Evolutionary conservation across 208 protist species (phyloP).

Genomic region (Crithidia fasciculata): DNA sequence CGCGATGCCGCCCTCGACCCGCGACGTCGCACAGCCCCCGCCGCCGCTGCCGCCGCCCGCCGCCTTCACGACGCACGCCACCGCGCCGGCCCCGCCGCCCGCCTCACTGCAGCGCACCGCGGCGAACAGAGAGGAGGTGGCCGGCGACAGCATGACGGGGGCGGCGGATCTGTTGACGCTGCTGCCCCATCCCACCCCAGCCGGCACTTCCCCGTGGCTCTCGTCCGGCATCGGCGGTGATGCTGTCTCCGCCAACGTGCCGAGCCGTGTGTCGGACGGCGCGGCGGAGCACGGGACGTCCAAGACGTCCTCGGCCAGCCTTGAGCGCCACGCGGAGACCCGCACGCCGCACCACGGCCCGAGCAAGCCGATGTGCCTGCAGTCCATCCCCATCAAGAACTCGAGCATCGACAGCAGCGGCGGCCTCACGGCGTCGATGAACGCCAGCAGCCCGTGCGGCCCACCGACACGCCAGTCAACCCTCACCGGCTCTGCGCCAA

Average conservation of each 20-base stretch:
- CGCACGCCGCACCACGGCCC: slow-evolving; percentile 7
- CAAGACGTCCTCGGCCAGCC: slow-evolving; percentile 13
- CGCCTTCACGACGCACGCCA: background rate
- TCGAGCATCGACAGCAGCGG: slow-evolving; percentile 27
- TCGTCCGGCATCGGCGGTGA: slow-evolving; percentile 19
- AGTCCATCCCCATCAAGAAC: slow-evolving; percentile 27
- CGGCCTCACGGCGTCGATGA: slow-evolving; percentile 30
- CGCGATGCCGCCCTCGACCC: slow-evolving; percentile 20
- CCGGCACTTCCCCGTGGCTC: slow-evolving; percentile 19
- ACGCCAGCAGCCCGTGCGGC: slow-evolving; percentile 17
- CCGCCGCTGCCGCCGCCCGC: background rate
- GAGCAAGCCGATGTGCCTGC: slow-evolving; percentile 6
- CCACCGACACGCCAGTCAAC: slow-evolving; percentile 15
- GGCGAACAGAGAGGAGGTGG: slow-evolving; percentile 8
- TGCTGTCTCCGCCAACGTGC: background rate
- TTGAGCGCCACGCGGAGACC: background rate
- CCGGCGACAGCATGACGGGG: background rate
- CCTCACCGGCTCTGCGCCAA: slow-evolving; percentile 26
- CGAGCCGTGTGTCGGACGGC: slow-evolving; percentile 6
- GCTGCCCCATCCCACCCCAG: slow-evolving; percentile 8
- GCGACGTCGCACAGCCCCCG: background rate
- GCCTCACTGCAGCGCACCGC: slow-evolving; percentile 5
- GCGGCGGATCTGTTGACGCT: slow-evolving; percentile 20
- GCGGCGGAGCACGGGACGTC: slow-evolving; percentile 4
- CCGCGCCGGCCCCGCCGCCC: slow-evolving; percentile 13